Base-by-base conservation (phyloP, 2,329 filamentous ascomycete genomes). In the Aspergillus melleus region DNA sequence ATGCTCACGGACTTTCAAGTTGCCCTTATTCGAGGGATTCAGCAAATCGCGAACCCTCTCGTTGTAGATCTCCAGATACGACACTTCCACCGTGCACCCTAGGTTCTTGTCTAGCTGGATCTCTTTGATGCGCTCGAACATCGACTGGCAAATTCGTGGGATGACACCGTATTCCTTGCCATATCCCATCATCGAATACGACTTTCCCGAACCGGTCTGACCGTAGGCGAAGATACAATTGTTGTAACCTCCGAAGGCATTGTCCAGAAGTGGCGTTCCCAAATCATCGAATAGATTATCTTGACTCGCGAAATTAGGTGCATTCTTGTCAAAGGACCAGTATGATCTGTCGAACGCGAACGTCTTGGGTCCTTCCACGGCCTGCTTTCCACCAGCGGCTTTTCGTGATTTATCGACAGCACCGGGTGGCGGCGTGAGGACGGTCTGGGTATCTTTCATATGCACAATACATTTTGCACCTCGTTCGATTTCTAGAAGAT, bases 171-270 rank as follows among this genome's bases (percentile, higher is more conserved):
- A 86, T 72, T 99, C 94, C 71, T 94, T 90, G 56, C 95, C 95
- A 78, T 98, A 99, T 52, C 95, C 95, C 95, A 99, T 99, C 94
- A 99, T 99, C 32, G 93, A 97, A 77, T 99, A 99, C 16, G 92
- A 97, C 80, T 99, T 99, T 78, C 95, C 95, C 1, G 95, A 98
- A 67, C 95, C 95, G 2, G 95, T 99, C 81, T 99, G 95, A 19
- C 95, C 95, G 74, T 99, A 99, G 14, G 95, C 95, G 75, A 99
- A 99, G 72, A 99, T 99, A 83, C 95, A 99, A 77, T 98, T 99
- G 83, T 99, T 98, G 81, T 98, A 99, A 49, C 95, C 95, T 71
- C 94, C 88, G 74, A 99, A 99, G 19, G 95, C 95, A 85, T 99
- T 99, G 80, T 99, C 94, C 67, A 99, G 84, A 60, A 99, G 84